A percentile compares a stretch with the other conserved stretches of the same genome.
phyloP scores from a whole-genome alignment of 768 basidiomycete genomes.

The Tylopilus subfusipes region DNA sequence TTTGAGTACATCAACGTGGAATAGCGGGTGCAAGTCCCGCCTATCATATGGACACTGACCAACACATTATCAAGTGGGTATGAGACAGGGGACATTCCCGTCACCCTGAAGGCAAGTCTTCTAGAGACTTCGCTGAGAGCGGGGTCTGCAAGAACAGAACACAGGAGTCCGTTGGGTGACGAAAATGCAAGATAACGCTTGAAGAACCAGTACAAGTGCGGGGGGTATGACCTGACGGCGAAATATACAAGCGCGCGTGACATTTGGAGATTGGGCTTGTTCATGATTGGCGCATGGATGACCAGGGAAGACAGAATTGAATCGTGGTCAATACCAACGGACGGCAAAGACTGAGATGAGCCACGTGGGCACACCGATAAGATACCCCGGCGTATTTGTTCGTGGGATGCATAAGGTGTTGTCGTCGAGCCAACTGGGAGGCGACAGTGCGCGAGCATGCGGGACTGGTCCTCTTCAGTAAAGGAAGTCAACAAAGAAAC shows the following conservation, averaged over 20 bases:
- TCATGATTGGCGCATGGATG: constrained; percentile 38
- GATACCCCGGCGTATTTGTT: constrained; percentile 28
- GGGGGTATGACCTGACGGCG: constrained; percentile 21
- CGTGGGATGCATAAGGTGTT: constrained; percentile 15
- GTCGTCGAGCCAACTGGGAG: constrained; percentile 36
- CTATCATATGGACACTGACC: constrained; percentile 27
- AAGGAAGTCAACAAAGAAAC: constrained; percentile 48
- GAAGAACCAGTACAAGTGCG: constrained; percentile 12
- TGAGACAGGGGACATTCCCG: constrained; percentile 6
- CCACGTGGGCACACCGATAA: background rate
- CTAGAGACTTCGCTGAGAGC: constrained; percentile 10
- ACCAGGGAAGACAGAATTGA: constrained; percentile 42
- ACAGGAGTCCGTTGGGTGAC: constrained; percentile 11
- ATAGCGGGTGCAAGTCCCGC: constrained; percentile 15
- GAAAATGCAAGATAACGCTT: constrained; percentile 22
- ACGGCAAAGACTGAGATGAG: constrained; percentile 25
- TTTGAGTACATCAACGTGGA: constrained; percentile 20
- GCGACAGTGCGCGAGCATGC: constrained; percentile 46
- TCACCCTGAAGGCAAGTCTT: constrained; percentile 14
- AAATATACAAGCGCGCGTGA: constrained; percentile 28
- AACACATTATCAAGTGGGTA: constrained; percentile 15
- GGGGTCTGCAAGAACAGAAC: constrained; percentile 18
- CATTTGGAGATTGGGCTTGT: constrained; percentile 1
- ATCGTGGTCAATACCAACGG: constrained; percentile 47
- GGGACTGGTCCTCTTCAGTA: constrained; percentile 43